These are phyloP conservation scores for Fusarium sp. DNA, from an alignment of 2,329 filamentous ascomycete species.

Conservation along the genomic window DNA sequence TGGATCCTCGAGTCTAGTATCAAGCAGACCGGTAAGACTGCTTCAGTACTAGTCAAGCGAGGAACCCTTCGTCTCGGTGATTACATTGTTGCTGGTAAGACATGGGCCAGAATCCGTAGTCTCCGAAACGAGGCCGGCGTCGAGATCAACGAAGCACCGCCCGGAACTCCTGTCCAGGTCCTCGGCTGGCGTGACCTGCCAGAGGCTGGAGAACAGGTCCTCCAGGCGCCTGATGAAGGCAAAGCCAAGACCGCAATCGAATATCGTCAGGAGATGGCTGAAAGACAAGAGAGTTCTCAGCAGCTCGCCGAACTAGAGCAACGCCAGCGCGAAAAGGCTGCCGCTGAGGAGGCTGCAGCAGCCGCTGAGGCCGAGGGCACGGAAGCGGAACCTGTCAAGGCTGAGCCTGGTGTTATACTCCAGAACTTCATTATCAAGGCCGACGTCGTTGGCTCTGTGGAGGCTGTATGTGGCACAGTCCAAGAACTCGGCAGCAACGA, in stretches of 20 bases:
- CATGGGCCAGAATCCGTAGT: slow-evolving; percentile 86
- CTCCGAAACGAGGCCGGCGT: slow-evolving; percentile 86
- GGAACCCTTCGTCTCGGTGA: slow-evolving; percentile 86
- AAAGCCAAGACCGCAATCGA: slow-evolving; percentile 81
- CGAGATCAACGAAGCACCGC: slow-evolving; percentile 77
- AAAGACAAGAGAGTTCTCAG: slow-evolving; percentile 78
- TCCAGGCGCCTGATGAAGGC: slow-evolving; percentile 83
- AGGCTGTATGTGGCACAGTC: slow-evolving; percentile 85
- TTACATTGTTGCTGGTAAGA: slow-evolving; percentile 85
- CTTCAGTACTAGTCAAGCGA: slow-evolving; percentile 87
- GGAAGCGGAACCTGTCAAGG: slow-evolving; percentile 54
- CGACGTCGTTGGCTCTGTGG: slow-evolving; percentile 92
- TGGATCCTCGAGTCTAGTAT: slow-evolving; percentile 94
- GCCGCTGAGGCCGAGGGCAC: slow-evolving; percentile 51
- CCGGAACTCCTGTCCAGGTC: slow-evolving; percentile 90
- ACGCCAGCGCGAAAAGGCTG: slow-evolving; percentile 66
- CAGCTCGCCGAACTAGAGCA: slow-evolving; percentile 81
- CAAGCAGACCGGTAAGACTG: slow-evolving; percentile 84
- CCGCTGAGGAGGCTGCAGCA: slow-evolving; percentile 51
- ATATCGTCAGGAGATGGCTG: slow-evolving; percentile 77
- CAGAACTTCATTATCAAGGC: slow-evolving; percentile 90
- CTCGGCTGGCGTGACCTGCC: slow-evolving; percentile 92
- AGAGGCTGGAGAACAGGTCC: slow-evolving; percentile 83
- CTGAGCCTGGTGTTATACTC: slow-evolving; percentile 58
- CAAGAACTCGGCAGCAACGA: slow-evolving; percentile 85